Base-by-base conservation (phyloP, 202 grass and related monocot genomes). In the Brachypodium distachyon region DNA sequence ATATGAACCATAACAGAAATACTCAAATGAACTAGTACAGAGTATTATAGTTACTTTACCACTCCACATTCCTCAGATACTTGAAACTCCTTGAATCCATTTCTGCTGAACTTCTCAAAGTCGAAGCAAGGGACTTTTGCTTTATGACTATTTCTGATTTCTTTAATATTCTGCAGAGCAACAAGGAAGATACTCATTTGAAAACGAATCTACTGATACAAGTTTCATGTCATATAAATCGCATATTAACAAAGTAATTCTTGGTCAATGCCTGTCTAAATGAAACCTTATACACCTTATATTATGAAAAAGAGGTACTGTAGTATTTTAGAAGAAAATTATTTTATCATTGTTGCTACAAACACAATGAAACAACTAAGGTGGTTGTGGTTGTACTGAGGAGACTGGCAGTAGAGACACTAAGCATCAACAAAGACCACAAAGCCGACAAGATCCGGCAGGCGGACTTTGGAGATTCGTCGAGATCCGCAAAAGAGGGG, bases 31-130 rank as follows among this genome's bases (percentile, higher is more conserved):
- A 12, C 14, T 17, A 36, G 60, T 52, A 58, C 22, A 37, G 32
- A 75, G 7, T 31, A n/a, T 12, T 19, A 21, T 26, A 23, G 27
- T 79, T 87, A 81, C 43, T 78, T 90, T 94, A 98, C 95, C 95
- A 98, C 95, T 54, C 95, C 95, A 88, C 89, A 94, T 74, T 98
- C 95, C 68, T 98, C 95, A 1, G 95, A 94, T 56, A 98, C 95
- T 84, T 92, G 91, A 86, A 98, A 78, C 48, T 98, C 91, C 77
- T 98, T 90, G 71, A 98, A 94, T 78, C 84, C 87, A 77, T 92
- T 88, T 82, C 95, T 90, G 29, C 81, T 87, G 58, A 87, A 94
- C 80, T 92, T 98, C 82, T 98, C 95, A 41, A 94, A 94, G 82
- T 98, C 91, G 12, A 94, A 98, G 73, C 87, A 92, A 77, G 95